phyloP scores from a whole-genome alignment of 495 filamentous ascomycete genomes.

The Aspergillus coremiiformis region DNA sequence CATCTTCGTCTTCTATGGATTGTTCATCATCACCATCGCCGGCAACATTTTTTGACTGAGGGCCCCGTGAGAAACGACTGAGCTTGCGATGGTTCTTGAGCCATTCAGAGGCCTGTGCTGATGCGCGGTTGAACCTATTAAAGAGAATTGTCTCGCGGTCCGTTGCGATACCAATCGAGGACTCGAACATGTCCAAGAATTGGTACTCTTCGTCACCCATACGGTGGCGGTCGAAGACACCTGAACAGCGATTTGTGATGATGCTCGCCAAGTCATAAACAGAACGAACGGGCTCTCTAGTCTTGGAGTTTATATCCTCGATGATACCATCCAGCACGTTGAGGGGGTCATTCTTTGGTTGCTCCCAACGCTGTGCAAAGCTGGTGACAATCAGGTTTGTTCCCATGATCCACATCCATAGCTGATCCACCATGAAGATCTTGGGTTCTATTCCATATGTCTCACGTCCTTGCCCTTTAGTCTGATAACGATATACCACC shows the following conservation, averaged over 20 bases:
- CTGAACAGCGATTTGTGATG: conserved; percentile 58
- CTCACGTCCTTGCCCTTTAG: conserved; percentile 22
- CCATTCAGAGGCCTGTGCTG: conserved; percentile 53
- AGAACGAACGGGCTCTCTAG: conserved; percentile 52
- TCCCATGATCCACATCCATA: conserved; percentile 66
- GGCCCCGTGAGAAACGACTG: conserved; percentile 29
- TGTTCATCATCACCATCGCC: conserved; percentile 11
- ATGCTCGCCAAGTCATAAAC: conserved; percentile 60
- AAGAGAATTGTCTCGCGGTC: conserved; percentile 59
- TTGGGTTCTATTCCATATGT: conserved; percentile 47
- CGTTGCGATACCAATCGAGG: conserved; percentile 56
- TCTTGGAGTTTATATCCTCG: conserved; percentile 63
- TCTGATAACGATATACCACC: conserved; percentile 61
- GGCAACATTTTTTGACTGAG: conserved; percentile 21
- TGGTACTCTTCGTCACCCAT: conserved; percentile 57
- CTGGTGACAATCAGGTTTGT: conserved; percentile 58
- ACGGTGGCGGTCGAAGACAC: conserved; percentile 57
- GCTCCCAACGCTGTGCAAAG: conserved; percentile 64
- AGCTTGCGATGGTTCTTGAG: conserved; percentile 51
- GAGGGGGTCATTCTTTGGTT: conserved; percentile 59
- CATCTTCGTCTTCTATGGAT: conserved; percentile 18
- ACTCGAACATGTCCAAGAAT: conserved; percentile 69
- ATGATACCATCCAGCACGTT: conserved; percentile 61
- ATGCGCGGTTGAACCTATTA: conserved; percentile 55
- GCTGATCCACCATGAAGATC: conserved; percentile 69